phyloP scores from a whole-genome alignment of 768 basidiomycete genomes.

The Rhodocollybia butyracea region DNA sequence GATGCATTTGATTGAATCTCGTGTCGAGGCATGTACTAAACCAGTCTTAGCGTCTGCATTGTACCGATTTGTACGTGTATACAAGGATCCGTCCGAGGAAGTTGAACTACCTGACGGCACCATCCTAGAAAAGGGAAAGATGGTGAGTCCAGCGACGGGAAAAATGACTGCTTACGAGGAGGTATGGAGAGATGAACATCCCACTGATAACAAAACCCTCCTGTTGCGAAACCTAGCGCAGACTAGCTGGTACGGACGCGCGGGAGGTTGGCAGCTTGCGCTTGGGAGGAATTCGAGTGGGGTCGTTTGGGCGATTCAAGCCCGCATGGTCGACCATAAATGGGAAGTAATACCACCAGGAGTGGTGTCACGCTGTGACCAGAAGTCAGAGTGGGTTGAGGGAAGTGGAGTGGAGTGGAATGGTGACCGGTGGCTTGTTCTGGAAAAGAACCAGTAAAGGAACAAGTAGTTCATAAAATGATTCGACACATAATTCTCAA shows the following conservation, averaged over 20 bases:
- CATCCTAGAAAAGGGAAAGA: conserved; percentile 28
- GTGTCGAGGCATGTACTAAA: conserved; percentile 19
- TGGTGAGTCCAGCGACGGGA: conserved; percentile 30
- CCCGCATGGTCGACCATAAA: background rate
- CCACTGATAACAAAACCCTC: conserved; percentile 10
- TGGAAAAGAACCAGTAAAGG: too few species aligned
- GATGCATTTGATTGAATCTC: conserved; percentile 28
- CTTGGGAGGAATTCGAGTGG: background rate
- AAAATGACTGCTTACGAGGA: conserved; percentile 27
- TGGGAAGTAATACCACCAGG: background rate
- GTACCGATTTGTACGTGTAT: background rate
- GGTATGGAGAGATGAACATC: conserved; percentile 26
- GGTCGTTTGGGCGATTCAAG: conserved; percentile 9
- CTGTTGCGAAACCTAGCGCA: conserved; percentile 6
- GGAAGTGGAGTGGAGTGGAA: background rate
- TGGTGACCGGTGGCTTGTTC: background rate
- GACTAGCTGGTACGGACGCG: conserved; percentile 9
- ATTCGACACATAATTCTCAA: too few species aligned
- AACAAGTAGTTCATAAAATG: too few species aligned
- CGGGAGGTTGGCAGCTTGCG: conserved; percentile 9
- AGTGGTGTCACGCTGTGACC: background rate
- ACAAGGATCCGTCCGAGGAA: conserved; percentile 16
- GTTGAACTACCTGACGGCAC: conserved; percentile 24
- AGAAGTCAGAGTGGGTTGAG: background rate
- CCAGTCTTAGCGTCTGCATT: background rate